phyloP scores from a whole-genome alignment of 768 basidiomycete species.

The Favolaschia claudopus region DNA sequence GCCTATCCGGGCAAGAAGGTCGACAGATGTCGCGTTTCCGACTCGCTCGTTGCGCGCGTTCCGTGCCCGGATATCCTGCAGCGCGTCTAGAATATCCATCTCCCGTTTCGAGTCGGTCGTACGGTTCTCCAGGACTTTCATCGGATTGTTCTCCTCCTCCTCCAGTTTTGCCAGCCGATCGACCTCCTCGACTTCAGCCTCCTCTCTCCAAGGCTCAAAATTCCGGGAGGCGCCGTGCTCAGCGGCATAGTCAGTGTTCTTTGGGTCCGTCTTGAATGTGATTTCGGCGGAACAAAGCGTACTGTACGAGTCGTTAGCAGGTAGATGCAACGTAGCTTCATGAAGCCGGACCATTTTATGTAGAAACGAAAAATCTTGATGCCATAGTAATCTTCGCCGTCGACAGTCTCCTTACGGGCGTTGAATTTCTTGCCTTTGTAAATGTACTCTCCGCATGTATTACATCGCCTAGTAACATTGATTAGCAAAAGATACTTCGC shows the following conservation, averaged over 20 bases:
- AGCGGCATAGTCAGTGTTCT: conserved; percentile 92
- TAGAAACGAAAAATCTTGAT: conserved; percentile 97
- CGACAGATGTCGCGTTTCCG: conserved; percentile 63
- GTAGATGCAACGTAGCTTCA: not conserved
- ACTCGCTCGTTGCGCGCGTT: conserved; percentile 91
- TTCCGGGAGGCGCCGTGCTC: conserved; percentile 98
- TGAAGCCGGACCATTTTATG: conserved; percentile 77
- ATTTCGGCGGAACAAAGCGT: conserved; percentile 97
- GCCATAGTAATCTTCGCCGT: conserved; percentile 96
- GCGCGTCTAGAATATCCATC: conserved; percentile 97
- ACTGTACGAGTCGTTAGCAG: conserved; percentile 49
- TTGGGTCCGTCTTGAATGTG: conserved; percentile 99
- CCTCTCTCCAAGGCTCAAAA: conserved; percentile 97
- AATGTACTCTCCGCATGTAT: conserved; percentile 97
- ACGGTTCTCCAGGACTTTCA: conserved; percentile 95
- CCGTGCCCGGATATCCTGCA: conserved; percentile 89
- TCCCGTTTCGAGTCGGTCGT: conserved; percentile 93
- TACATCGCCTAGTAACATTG: conserved; percentile 73
- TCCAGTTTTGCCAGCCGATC: conserved; percentile 87
- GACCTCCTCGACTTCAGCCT: conserved; percentile 77
- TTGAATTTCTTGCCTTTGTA: conserved; percentile 99
- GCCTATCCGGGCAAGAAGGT: conserved; percentile 68
- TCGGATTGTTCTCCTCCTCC: conserved; percentile 95
- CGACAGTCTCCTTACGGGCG: conserved; percentile 97
- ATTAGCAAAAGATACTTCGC: conserved; percentile 1